Evolutionary conservation across 305 asterid species (phyloP), one percentile per base, ranked within the genome.

Genomic region (Fraxinus xanthoxyloides): DNA sequence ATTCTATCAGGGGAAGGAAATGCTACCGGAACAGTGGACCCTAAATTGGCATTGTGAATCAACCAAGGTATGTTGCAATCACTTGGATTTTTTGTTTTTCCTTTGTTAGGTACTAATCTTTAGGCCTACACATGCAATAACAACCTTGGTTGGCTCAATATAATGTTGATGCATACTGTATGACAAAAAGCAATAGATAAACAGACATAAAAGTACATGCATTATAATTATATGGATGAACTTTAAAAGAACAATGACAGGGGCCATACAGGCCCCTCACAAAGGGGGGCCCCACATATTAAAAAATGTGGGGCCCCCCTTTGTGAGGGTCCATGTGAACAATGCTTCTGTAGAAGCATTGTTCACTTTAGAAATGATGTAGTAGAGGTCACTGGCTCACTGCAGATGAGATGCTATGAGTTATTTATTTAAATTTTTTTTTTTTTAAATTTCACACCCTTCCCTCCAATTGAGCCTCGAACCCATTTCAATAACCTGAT

Each of bases 1-100:
- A 84, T 90, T 76, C 82, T 95, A 56, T 86, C 97, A 4, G 97
- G 93, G 32, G 99, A 95, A 88, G 99, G 98, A 87, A 95, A 90
- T 85, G 88, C 97, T 81, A 31, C 92, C 6, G 99, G 99, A 59
- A 89, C 92, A 30, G 87, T 93, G 84, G 97, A 92, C 69, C 93
- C 97, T 31, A 91, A 91, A 59, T 85, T 87, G 85, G 78, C 91
- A 30, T 75, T 87, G 30, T 89, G 88, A 91, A 85, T 73, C 24
- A 67, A 75, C 77, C 73, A 59, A 82, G 81, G 77, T 81, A 79
- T 76, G 75, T 80, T 65, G 38, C 48, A 17, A 56, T 4, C 31
- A 23, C 32, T n/a, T 35, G 51, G 48, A 36, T 17, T 65, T 24
- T 78, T 59, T 81, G 83, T 61, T 75, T 77, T 38, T 84, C 72